phyloP scores from a whole-genome alignment of 108 stramenopile species.

The Fragilariopsis cylindrus region DNA sequence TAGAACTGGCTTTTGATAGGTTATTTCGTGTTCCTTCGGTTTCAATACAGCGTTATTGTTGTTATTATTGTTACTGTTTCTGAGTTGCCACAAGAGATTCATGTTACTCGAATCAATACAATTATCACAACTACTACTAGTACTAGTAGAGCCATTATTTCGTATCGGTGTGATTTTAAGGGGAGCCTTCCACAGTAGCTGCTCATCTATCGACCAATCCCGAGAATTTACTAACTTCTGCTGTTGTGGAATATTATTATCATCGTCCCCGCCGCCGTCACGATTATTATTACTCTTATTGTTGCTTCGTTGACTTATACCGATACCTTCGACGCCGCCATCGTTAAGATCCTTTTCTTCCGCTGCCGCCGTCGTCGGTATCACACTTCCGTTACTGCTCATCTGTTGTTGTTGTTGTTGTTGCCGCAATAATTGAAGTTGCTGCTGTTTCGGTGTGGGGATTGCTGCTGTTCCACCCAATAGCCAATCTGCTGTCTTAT shows the following conservation, averaged over 20 bases:
- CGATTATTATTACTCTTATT: constrained; percentile 3
- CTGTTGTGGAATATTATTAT: neutral
- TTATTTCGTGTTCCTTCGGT: neutral
- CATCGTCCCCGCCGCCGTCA: neutral
- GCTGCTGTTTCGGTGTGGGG: constrained; percentile 29
- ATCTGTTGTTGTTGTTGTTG: constrained; percentile 21
- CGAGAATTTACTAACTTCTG: constrained; percentile 9
- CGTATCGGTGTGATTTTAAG: neutral
- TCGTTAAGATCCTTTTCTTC: too few relatives aligned
- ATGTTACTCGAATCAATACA: too few relatives aligned
- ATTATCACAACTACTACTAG: neutral
- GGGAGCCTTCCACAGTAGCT: constrained; percentile 31
- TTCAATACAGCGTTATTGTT: neutral
- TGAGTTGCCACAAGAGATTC: too few relatives aligned
- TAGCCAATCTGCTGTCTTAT: constrained; percentile 43
- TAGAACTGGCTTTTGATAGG: constrained; percentile 4
- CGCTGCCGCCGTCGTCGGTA: constrained; percentile 6
- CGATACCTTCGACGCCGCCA: too few relatives aligned
- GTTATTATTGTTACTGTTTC: neutral
- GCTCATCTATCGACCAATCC: constrained; percentile 42
- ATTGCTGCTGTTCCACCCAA: constrained; percentile 39
- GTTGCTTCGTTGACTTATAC: constrained; percentile 5
- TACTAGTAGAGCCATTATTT: neutral
- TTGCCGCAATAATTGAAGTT: constrained; percentile 18
- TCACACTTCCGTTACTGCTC: constrained; percentile 10